Evolutionary conservation across 202 grass and related monocot species (phyloP).

Genomic region (Panicum virgatum): DNA sequence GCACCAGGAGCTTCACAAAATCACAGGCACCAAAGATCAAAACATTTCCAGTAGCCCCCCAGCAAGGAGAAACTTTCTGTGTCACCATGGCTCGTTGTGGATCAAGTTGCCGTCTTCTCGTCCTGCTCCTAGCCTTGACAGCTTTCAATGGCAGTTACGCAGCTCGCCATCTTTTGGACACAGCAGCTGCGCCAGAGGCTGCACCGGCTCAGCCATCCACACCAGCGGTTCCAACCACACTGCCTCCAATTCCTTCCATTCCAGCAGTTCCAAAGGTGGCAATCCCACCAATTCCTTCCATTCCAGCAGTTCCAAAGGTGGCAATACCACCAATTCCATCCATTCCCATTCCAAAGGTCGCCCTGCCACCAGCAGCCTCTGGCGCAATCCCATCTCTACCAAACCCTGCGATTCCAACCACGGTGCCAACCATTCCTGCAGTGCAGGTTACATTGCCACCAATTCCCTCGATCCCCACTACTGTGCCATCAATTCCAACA

Average conservation of each 20-base stretch:
- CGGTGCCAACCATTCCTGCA: slow-evolving; percentile 49
- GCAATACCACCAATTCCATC: slow-evolving; percentile 55
- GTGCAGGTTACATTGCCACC: slow-evolving; percentile 52
- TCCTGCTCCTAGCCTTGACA: slow-evolving; percentile 45
- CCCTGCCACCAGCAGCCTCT: slow-evolving; percentile 47
- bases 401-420: slow-evolving; percentile 34
- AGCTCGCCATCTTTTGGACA: slow-evolving; percentile 61
- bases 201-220: slow-evolving; percentile 37
- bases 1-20: slow-evolving; percentile 6
- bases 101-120: slow-evolving; percentile 27
- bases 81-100: slow-evolving; percentile 51
- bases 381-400: slow-evolving; percentile 50
- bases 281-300: slow-evolving; percentile 54
- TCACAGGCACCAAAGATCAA: slow-evolving; percentile 1
- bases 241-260: slow-evolving; percentile 51
- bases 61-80: not conserved
- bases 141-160: slow-evolving; percentile 53
- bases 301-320: slow-evolving; percentile 60
- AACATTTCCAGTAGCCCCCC: slow-evolving; percentile 14
- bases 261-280: slow-evolving; percentile 52
- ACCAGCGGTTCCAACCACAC: slow-evolving; percentile 43
- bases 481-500: slow-evolving; percentile 52
- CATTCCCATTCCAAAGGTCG: slow-evolving; percentile 52
- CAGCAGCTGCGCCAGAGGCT: slow-evolving; percentile 40
- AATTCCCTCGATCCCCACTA: slow-evolving; percentile 54